These are phyloP conservation scores for Auricularia sp. DNA, from an alignment of 768 basidiomycete species.

Conservation along the genomic window DNA sequence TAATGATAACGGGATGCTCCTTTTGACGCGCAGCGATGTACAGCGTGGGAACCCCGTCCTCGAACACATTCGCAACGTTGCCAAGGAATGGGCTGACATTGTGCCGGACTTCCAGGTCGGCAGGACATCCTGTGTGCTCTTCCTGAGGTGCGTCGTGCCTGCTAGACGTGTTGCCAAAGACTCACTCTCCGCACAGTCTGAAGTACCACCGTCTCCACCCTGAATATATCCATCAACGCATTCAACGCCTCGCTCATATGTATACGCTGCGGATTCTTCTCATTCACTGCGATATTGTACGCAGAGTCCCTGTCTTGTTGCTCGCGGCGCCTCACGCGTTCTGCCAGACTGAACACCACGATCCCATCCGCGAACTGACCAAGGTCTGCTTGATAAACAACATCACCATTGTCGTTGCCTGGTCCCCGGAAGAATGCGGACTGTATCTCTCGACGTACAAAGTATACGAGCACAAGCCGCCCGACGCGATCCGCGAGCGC, in stretches of 20 bases:
- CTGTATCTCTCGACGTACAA: conserved; percentile 88
- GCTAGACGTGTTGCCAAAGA: not conserved
- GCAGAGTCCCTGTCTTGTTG: conserved; percentile 19
- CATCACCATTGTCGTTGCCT: conserved; percentile 84
- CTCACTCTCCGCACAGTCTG: conserved; percentile 38
- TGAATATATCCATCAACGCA: conserved; percentile 88
- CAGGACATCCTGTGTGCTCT: conserved; percentile 82
- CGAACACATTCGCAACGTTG: conserved; percentile 74
- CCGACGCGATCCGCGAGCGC: conserved; percentile 89
- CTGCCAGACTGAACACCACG: conserved; percentile 75
- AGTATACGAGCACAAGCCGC: conserved; percentile 86
- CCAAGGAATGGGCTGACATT: conserved; percentile 92
- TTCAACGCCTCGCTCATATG: conserved; percentile 71
- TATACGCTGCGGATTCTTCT: conserved; percentile 82
- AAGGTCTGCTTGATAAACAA: conserved; percentile 91
- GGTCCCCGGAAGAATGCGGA: conserved; percentile 86
- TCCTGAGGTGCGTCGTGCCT: conserved; percentile 58
- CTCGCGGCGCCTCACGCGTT: conserved; percentile 3
- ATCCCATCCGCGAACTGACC: conserved; percentile 84
- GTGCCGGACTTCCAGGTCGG: conserved; percentile 93
- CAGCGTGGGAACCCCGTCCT: conserved; percentile 87
- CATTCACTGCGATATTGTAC: conserved; percentile 83
- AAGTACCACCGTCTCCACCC: conserved; percentile 95
- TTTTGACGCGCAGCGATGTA: conserved; percentile 3
- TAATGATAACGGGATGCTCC: not conserved